These are phyloP conservation scores for Blastobotrys elegans DNA, from an alignment of 1,139 yeast genomes.

Conservation along the genomic window DNA sequence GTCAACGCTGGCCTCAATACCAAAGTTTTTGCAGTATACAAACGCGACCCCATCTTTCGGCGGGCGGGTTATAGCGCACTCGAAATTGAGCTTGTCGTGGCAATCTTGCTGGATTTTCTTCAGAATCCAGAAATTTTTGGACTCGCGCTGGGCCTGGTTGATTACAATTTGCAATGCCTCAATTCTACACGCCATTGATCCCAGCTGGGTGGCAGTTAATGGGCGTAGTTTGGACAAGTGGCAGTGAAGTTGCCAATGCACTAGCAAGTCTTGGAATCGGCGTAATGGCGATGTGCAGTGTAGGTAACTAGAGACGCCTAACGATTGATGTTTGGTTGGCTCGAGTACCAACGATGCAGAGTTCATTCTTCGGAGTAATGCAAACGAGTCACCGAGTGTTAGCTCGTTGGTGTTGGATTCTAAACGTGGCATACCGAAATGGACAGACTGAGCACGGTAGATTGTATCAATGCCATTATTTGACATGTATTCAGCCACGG, in stretches of 20 bases:
- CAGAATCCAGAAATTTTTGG: conserved; percentile 42
- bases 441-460: conserved; percentile 47
- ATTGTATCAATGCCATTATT: conserved; percentile 51
- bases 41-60: conserved; percentile 1
- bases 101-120: conserved; percentile 31
- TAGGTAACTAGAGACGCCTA: conserved; percentile 61
- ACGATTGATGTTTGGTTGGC: conserved; percentile 51
- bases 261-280: conserved; percentile 74
- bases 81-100: neutral
- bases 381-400: conserved; percentile 1
- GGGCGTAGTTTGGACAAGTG: neutral
- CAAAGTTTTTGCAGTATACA: conserved; percentile 12
- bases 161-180: conserved; percentile 20
- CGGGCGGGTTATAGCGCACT: conserved; percentile 4
- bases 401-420: conserved; percentile 19
- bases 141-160: conserved; percentile 25
- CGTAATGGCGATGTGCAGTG: conserved; percentile 89
- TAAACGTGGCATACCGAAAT: conserved; percentile 20
- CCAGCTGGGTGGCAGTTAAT: conserved; percentile 5
- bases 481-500: conserved; percentile 51
- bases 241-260: conserved; percentile 66
- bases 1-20: conserved; percentile 11
- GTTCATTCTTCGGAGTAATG: conserved; percentile 12
- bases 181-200: conserved; percentile 28
- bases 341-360: conserved; percentile 32